These are phyloP conservation scores for Vaccinium darrowii DNA, from an alignment of 148 eudicot species.

Conservation along the genomic window DNA sequence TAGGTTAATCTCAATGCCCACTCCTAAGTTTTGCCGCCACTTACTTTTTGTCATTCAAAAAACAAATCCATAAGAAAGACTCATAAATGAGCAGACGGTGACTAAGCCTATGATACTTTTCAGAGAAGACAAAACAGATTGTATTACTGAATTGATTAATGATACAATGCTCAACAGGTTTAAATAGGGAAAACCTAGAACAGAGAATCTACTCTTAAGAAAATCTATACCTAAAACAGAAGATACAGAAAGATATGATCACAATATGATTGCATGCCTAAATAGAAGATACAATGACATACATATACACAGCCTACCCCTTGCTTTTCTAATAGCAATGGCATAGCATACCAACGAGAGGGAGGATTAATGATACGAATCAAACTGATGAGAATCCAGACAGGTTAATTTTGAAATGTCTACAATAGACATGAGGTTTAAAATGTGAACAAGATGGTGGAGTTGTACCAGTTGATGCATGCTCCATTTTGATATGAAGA, in stretches of 20 bases:
- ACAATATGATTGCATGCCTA: no score
- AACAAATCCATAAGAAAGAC: not conserved
- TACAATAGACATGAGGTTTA: not conserved
- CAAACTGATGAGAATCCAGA: not conserved
- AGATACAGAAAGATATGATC: no score
- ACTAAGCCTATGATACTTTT: not conserved
- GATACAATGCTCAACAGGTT: no score
- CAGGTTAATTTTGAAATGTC: not conserved
- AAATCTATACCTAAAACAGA: no score
- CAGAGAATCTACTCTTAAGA: no score
- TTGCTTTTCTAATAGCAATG: not conserved
- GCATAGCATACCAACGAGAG: not conserved
- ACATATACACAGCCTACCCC: not conserved
- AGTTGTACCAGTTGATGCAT: conserved; percentile 95
- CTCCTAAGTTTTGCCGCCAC: not conserved
- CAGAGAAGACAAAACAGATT: no score
- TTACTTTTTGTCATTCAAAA: not conserved
- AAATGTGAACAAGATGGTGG: not conserved
- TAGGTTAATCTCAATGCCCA: not conserved
- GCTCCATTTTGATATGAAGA: conserved; percentile 96
- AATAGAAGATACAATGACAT: no score
- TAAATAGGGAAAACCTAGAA: no score
- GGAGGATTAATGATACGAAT: not conserved
- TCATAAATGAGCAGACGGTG: not conserved
- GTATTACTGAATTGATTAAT: no score